phyloP scores from a whole-genome alignment of 1,139 yeast species.

The Yamadazyma blattariae region DNA sequence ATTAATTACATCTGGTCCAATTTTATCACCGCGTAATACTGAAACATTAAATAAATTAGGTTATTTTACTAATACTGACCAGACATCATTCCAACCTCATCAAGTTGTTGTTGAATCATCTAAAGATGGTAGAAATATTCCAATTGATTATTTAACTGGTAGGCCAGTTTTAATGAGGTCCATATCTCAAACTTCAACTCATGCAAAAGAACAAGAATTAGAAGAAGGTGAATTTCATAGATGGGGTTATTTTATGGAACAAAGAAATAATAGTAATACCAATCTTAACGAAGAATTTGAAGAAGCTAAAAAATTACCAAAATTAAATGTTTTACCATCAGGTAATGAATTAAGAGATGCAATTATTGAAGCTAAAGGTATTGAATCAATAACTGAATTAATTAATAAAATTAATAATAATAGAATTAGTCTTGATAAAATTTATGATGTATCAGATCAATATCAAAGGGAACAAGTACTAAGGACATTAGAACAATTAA shows the following conservation, averaged over 20 bases:
- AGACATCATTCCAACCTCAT: constrained; percentile 52
- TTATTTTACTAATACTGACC: constrained; percentile 23
- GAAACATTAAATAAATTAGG: constrained; percentile 22
- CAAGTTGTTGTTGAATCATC: constrained; percentile 62
- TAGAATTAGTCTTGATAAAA: constrained; percentile 52
- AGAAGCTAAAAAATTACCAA: constrained; percentile 24
- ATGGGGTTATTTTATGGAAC: constrained; percentile 75
- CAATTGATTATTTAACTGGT: constrained; percentile 70
- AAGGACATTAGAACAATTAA: constrained; percentile 10
- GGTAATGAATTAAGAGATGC: constrained; percentile 78
- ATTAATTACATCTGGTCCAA: constrained; percentile 53
- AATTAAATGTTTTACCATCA: constrained; percentile 54
- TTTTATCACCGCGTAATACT: constrained; percentile 43
- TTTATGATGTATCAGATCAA: constrained; percentile 32
- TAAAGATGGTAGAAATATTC: constrained; percentile 51
- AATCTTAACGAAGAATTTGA: constrained; percentile 3
- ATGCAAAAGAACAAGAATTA: constrained; percentile 73
- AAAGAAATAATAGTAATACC: constrained; percentile 29
- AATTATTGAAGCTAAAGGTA: constrained; percentile 73
- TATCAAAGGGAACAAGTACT: constrained; percentile 10
- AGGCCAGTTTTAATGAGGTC: constrained; percentile 65
- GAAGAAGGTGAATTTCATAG: constrained; percentile 93
- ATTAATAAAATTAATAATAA: constrained; percentile 62
- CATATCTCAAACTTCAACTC: constrained; percentile 61
- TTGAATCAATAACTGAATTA: constrained; percentile 66